Evolutionary conservation across 495 filamentous ascomycete species (phyloP).

Genomic region (Delitschia confertaspora): DNA sequence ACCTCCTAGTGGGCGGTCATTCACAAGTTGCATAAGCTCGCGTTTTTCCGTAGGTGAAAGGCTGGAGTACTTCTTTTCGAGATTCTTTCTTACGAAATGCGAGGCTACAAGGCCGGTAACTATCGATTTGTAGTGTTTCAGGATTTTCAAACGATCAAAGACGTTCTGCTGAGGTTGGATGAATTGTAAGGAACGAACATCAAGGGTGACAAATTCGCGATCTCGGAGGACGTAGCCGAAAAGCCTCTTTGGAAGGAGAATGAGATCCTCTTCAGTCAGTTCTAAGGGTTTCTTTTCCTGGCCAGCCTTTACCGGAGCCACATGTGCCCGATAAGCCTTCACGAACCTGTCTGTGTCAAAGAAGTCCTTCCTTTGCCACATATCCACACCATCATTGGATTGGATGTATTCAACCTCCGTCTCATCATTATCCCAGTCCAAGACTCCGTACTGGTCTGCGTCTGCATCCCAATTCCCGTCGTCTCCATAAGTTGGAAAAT

Average conservation of each 20-base stretch:
- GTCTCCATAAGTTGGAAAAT: not conserved
- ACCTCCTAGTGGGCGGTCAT: too few relatives aligned
- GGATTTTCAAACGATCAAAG: conserved; percentile 1
- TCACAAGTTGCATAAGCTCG: too few relatives aligned
- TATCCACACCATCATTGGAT: not conserved
- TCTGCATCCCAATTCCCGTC: not conserved
- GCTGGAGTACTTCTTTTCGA: not conserved
- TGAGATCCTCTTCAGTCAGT: not conserved
- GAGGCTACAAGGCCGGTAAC: not conserved
- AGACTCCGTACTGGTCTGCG: not conserved
- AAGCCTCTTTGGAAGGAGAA: not conserved
- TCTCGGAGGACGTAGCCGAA: conserved; percentile 1
- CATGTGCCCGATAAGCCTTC: not conserved
- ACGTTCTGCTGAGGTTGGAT: not conserved
- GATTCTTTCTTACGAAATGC: not conserved
- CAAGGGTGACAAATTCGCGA: not conserved
- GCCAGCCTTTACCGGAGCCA: too few relatives aligned
- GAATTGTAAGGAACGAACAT: not conserved
- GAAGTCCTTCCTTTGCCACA: not conserved
- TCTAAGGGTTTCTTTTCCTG: not conserved
- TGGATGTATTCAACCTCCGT: not conserved
- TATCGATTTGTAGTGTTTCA: not conserved
- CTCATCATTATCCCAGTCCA: not conserved
- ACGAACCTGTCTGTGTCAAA: not conserved
- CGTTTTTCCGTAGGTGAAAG: too few relatives aligned